Evolutionary conservation across 2,329 filamentous ascomycete genomes (phyloP), one percentile per base, ranked within the genome.

Genomic region (Paraconiothyrium sp.): DNA sequence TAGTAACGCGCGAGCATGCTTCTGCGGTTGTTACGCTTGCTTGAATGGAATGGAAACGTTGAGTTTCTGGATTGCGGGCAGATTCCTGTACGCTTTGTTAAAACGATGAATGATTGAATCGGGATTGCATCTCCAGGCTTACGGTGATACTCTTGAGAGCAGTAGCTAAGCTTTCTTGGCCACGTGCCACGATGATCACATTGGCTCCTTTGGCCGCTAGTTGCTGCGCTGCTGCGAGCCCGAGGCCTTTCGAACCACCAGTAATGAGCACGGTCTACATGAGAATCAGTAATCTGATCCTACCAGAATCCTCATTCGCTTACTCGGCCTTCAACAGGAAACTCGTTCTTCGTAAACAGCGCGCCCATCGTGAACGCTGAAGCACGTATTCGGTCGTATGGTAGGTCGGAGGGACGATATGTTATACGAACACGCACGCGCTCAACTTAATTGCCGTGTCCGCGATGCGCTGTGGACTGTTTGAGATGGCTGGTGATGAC

Each of bases 161-260:
- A 50, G 57, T 30, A 32, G 54, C n/a, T 16, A 63, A 59, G 58
- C 52, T 59, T 39, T 58, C 54, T 47, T 61, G 43, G 48, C 58
- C 58, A 32, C 61, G 61, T 24, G 61, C 57, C 35, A 41, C 61
- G 44, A 67, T 65, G 49, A 65, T 35, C 32, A 67, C 37, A 27
- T 65, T 65, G 35, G 62, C 62, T 22, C 64, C 64, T 57, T 67
- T 64, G 39, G 22, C 49, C 9, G 64, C 62, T 30, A 67, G 64
- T 43, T 67, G 59, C n/a, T 52, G 50, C 24, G 59, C 64, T 30
- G 58, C 57, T 46, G 54, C 50, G 20, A 59, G 47, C 37, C 64
- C 64, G 41, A 67, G 60, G 35, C 64, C 64, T 48, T 62, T 65
- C 14, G 64, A 67, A 14, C 62, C 64, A 35, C 64, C 64, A 4